Conservation (phyloP, 2,329 filamentous ascomycete genomes). For the Aspergillus ruber region DNA sequence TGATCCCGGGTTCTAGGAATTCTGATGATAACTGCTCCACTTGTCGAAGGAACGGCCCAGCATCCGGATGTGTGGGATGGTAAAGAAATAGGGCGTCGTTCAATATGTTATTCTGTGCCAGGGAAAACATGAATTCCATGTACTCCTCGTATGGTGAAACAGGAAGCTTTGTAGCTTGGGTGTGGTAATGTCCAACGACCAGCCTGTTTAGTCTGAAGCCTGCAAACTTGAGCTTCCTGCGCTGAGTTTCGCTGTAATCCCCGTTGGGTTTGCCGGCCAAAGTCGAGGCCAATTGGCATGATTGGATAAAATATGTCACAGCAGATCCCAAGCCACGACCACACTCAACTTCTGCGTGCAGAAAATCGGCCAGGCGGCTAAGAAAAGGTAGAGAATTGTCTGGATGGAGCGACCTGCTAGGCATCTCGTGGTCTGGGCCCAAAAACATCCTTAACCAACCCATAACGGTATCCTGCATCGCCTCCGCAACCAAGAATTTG, state of each 20-base stretch:
- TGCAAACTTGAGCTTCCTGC: slow-evolving; percentile 17
- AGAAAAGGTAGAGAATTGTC: slow-evolving; percentile 10
- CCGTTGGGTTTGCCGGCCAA: slow-evolving; percentile 2
- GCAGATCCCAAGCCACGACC: slow-evolving; percentile 28
- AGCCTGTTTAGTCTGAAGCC: slow-evolving; percentile 20
- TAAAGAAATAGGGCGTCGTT: slow-evolving; percentile 27
- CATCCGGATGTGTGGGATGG: slow-evolving; percentile 32
- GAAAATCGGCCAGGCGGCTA: slow-evolving; percentile 23
- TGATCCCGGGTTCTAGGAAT: slow-evolving; percentile 13
- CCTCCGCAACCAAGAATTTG: slow-evolving; percentile 37
- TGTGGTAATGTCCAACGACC: slow-evolving; percentile 14
- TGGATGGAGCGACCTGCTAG: slow-evolving; percentile 4
- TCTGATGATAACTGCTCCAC: slow-evolving; percentile 8
- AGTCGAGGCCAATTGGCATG: slow-evolving; percentile 16
- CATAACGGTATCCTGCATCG: slow-evolving; percentile 26
- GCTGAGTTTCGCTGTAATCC: slow-evolving; percentile 3
- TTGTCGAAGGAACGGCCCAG: slow-evolving; percentile 24
- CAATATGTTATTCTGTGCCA: slow-evolving; percentile 19
- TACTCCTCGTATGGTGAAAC: slow-evolving; percentile 28
- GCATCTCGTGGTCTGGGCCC: slow-evolving; percentile 19
- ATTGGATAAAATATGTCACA: slow-evolving; percentile 24
- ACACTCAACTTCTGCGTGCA: slow-evolving; percentile 28
- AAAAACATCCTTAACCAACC: slow-evolving; percentile 30
- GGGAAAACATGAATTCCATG: slow-evolving; percentile 15
- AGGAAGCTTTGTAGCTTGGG: slow-evolving; percentile 19